Evolutionary conservation across 1,139 yeast genomes (phyloP).

Genomic region (Geotrichum carabidarum): DNA sequence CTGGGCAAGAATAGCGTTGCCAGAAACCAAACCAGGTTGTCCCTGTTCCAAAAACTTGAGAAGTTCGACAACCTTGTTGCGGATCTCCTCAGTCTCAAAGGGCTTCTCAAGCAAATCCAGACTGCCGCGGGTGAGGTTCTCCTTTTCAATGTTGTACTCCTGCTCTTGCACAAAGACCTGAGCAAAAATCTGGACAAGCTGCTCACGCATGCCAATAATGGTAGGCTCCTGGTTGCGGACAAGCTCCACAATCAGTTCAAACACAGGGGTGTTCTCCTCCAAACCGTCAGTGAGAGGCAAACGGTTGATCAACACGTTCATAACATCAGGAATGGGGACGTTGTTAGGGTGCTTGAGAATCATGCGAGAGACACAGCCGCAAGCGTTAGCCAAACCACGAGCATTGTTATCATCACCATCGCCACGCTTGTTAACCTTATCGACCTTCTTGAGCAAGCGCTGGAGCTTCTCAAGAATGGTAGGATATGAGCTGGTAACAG

Average conservation of each 20-base stretch:
- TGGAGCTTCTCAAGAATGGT: constrained; percentile 71
- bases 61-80: constrained; percentile 59
- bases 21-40: constrained; percentile 45
- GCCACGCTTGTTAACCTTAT: constrained; percentile 47
- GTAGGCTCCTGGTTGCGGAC: constrained; percentile 59
- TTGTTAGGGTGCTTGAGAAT: constrained; percentile 63
- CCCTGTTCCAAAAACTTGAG: constrained; percentile 68
- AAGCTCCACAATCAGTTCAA: constrained; percentile 67
- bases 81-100: constrained; percentile 64
- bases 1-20: constrained; percentile 22
- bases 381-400: constrained; percentile 87
- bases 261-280: constrained; percentile 90
- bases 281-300: constrained; percentile 84
- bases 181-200: constrained; percentile 62
- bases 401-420: constrained; percentile 63
- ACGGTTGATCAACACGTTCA: constrained; percentile 70
- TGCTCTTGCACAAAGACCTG: constrained; percentile 64
- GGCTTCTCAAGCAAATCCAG: constrained; percentile 64
- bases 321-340: constrained; percentile 74
- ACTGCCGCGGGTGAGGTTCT: constrained; percentile 48
- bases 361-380: constrained; percentile 96
- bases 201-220: constrained; percentile 55
- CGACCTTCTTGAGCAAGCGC: constrained; percentile 73
- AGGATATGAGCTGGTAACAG: constrained; percentile 62
- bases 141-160: constrained; percentile 58